Evolutionary conservation across 176 grass and related monocot species (phyloP).

Genomic region (Elaeis guineensis): DNA sequence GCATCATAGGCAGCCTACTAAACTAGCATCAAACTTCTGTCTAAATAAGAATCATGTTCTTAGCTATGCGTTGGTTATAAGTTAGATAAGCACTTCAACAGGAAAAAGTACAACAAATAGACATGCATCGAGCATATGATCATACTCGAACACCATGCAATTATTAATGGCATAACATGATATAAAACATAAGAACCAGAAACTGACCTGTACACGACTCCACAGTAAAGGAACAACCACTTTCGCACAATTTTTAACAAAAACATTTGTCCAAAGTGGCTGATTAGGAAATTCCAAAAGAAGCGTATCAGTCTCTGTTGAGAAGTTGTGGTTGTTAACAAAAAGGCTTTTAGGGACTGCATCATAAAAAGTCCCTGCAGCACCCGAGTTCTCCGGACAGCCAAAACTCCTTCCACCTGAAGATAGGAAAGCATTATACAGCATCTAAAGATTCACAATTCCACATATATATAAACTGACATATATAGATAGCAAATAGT

Average conservation of each 20-base stretch:
- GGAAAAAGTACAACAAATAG: no score
- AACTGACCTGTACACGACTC: slow-evolving; percentile 95
- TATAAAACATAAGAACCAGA: neutral
- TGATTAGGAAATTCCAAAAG: slow-evolving; percentile 95
- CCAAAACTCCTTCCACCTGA: slow-evolving; percentile 76
- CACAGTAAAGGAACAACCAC: slow-evolving; percentile 91
- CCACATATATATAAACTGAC: no score
- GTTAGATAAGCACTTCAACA: no score
- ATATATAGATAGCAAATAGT: no score
- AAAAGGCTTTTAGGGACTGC: slow-evolving; percentile 91
- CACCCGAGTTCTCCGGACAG: slow-evolving; percentile 92
- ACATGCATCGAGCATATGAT: no score
- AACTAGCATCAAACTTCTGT: no score
- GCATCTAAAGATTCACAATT: no score
- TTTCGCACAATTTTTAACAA: slow-evolving; percentile 84
- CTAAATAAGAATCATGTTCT: no score
- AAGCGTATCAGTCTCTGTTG: slow-evolving; percentile 96
- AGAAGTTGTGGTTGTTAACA: slow-evolving; percentile 91
- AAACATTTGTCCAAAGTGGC: slow-evolving; percentile 99
- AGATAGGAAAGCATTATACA: slow-evolving; percentile 7
- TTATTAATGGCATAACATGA: no score
- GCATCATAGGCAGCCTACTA: no score
- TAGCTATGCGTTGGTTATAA: no score
- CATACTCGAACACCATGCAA: no score
- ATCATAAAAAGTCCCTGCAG: slow-evolving; percentile 96